phyloP scores from a whole-genome alignment of 1,139 yeast species.

The Dujonia santamariae region DNA sequence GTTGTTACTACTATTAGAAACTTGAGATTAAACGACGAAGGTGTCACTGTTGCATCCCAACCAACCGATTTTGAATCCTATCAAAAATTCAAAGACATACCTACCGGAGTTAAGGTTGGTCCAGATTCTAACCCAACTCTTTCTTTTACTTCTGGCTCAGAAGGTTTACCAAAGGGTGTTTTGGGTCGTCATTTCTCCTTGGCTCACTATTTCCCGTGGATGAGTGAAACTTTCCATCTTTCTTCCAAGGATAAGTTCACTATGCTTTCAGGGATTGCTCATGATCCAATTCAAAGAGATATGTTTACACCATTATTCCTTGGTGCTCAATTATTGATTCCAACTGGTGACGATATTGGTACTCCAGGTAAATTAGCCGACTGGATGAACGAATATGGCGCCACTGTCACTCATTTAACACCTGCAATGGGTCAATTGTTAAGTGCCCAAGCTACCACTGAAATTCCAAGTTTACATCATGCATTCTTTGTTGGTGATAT shows the following conservation, averaged over 20 bases:
- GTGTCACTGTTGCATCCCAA: conserved; percentile 26
- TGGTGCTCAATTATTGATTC: conserved; percentile 90
- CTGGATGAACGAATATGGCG: conserved; percentile 92
- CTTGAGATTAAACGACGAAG: conserved; percentile 73
- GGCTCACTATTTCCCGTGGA: conserved; percentile 98
- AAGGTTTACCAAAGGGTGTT: conserved; percentile 98
- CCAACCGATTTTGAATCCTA: conserved; percentile 48
- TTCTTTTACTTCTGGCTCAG: conserved; percentile 97
- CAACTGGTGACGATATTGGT: conserved; percentile 96
- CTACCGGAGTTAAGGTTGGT: conserved; percentile 91
- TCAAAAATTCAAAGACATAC: conserved; percentile 43
- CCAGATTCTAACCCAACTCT: conserved; percentile 97
- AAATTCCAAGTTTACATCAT: conserved; percentile 83
- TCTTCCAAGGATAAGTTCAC: conserved; percentile 85
- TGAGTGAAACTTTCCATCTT: conserved; percentile 80
- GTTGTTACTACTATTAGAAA: conserved; percentile 75
- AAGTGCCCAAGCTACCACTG: conserved; percentile 93
- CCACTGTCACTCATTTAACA: conserved; percentile 94
- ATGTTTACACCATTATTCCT: conserved; percentile 96
- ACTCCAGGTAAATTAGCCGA: conserved; percentile 97
- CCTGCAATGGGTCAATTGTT: conserved; percentile 99
- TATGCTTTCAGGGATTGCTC: conserved; percentile 98
- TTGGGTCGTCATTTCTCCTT: conserved; percentile 95
- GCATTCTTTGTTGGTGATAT: conserved; percentile 99
- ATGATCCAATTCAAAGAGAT: conserved; percentile 98